phyloP scores from a whole-genome alignment of 2,329 filamentous ascomycete species.

The Thermothelomyces thermophilus region DNA sequence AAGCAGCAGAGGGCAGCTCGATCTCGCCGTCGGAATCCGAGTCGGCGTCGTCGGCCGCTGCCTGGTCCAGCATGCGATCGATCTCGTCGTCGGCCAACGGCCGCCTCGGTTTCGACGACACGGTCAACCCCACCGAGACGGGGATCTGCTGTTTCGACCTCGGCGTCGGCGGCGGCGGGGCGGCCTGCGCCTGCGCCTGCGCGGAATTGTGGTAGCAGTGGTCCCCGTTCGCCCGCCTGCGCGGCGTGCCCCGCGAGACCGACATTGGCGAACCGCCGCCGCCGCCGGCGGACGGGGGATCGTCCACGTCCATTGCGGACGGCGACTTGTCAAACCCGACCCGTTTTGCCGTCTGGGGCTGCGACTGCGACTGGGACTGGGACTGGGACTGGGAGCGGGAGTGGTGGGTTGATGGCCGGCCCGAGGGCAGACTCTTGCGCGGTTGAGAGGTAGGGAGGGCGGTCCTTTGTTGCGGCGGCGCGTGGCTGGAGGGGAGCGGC shows the following conservation, averaged over 20 bases:
- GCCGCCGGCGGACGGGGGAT: conserved; percentile 25
- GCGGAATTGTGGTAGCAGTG: conserved; percentile 9
- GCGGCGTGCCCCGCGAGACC: conserved; percentile 33
- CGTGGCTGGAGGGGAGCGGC: conserved; percentile 27
- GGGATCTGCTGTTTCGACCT: conserved; percentile 40
- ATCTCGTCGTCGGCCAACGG: conserved; percentile 49
- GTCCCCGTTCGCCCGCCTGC: conserved; percentile 38
- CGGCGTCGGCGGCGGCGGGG: conserved; percentile 24
- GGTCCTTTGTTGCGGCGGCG: conserved; percentile 29
- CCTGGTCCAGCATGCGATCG: conserved; percentile 51
- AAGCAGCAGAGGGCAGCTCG: conserved; percentile 36
- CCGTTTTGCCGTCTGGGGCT: conserved; percentile 34
- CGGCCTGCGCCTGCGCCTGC: conserved; percentile 19
- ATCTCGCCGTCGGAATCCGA: conserved; percentile 56
- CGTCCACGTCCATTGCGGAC: conserved; percentile 43
- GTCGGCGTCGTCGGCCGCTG: conserved; percentile 41
- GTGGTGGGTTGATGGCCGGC: conserved; percentile 33
- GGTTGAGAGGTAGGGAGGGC: conserved; percentile 43
- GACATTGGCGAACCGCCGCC: conserved; percentile 28
- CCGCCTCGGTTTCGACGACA: conserved; percentile 34
- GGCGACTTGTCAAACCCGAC: conserved; percentile 45
- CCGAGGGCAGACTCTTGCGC: conserved; percentile 46
- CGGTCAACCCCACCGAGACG: conserved; percentile 43
- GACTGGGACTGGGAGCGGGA: conserved; percentile 26
- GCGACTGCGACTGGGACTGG: conserved; percentile 26